Base-by-base conservation (phyloP, 225 moss, liverwort and hornwort genomes). In the Polytrichum formosum region DNA sequence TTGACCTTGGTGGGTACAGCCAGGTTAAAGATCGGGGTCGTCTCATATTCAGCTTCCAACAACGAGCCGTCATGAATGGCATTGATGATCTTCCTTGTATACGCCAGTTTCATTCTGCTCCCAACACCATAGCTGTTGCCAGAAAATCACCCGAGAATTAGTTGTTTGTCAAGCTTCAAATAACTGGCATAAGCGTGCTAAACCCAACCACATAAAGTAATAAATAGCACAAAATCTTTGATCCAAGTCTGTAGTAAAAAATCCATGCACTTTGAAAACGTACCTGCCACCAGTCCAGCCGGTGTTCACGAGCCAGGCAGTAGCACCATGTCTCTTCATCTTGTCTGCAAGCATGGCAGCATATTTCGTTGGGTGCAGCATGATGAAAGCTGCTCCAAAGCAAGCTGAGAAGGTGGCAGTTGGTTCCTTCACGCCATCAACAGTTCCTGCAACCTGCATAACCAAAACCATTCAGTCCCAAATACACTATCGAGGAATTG, bases 341-440 rank as follows among this genome's bases (percentile, higher is more conserved):
- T 94, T 94, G 53, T 94, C 92, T 8, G 98, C 94, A 18, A 98
- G 77, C 98, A 98, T 98, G 19, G 94, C 83, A 1, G 98, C 98
- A 70, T 98, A 98, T 77, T 90, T 94, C 7, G 98, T 98, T 0
- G 98, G 98, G 74, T 98, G 98, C 78, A 92, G 78, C 94, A 98
- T 98, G 71, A 98, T 94, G 86, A 98, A 98, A 21, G 98, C 98
- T 6, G 98, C 98, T 66, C 98, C 98, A 69, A 98, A 98, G 78
- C 98, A 98, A 5, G 98, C 98, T 13, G 98, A 98, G 76, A 98
- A 98, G 1, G 98, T 98, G 3, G 98, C 90, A 2, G 91, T 88
- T 6, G 98, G 94, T 78, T 98, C 98, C 67, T 83, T 98, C 70
- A 98, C 81, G 7, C 98, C 98, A 80, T 98, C 98, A 53, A 91